These are phyloP conservation scores for Penicillium corylophilum DNA, from an alignment of 2,329 filamentous ascomycete genomes.

Conservation along the genomic window DNA sequence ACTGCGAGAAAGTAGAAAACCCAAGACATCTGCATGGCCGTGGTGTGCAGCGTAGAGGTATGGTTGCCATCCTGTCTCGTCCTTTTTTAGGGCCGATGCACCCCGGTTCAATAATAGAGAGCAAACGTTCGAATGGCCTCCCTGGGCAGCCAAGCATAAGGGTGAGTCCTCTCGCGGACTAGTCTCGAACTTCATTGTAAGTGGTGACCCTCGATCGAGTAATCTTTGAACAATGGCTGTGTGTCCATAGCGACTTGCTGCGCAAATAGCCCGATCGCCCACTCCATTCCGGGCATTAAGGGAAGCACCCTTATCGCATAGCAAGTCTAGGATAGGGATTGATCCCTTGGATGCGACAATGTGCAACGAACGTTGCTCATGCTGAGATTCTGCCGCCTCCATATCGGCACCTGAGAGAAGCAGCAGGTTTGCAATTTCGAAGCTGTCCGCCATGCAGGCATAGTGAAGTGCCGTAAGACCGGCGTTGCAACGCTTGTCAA, in stretches of 20 bases:
- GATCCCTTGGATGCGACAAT: slow-evolving; percentile 32
- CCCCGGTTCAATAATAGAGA: slow-evolving; percentile 33
- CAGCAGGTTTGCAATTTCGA: slow-evolving; percentile 33
- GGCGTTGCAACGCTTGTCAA: slow-evolving; percentile 31
- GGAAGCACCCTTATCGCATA: slow-evolving; percentile 33
- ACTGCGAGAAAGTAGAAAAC: slow-evolving; percentile 31
- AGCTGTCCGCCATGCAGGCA: slow-evolving; percentile 33
- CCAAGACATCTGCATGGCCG: slow-evolving; percentile 36
- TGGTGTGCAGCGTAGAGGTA: slow-evolving; percentile 40
- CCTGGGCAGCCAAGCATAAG: slow-evolving; percentile 37
- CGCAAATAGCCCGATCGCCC: slow-evolving; percentile 36
- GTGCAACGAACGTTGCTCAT: slow-evolving; percentile 35
- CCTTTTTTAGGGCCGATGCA: slow-evolving; percentile 34
- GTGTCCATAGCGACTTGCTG: slow-evolving; percentile 35
- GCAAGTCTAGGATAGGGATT: slow-evolving; percentile 29
- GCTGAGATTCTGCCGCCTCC: slow-evolving; percentile 31
- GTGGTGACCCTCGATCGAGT: slow-evolving; percentile 32
- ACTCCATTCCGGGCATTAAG: slow-evolving; percentile 33
- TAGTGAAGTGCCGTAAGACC: slow-evolving; percentile 39
- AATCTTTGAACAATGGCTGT: slow-evolving; percentile 34
- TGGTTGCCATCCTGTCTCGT: slow-evolving; percentile 40
- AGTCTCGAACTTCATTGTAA: slow-evolving; percentile 26
- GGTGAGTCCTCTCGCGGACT: slow-evolving; percentile 38
- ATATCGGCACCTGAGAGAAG: slow-evolving; percentile 35
- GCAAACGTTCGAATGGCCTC: slow-evolving; percentile 34